Evolutionary conservation across 768 basidiomycete genomes (phyloP).

Genomic region (Tricholoma sp.): DNA sequence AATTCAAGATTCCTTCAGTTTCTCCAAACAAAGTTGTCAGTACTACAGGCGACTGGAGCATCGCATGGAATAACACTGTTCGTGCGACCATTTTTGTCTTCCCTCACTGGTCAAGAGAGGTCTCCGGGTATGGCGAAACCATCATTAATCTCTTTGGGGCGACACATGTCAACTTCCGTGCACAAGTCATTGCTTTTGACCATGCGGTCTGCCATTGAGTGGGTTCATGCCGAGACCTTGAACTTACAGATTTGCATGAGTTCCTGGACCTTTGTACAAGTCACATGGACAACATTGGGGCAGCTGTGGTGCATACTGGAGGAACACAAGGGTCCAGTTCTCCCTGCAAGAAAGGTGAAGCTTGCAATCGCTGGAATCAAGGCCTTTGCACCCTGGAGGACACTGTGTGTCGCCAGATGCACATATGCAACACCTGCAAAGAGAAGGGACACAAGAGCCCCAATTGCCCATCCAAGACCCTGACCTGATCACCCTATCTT

Average conservation of each 20-base stretch:
- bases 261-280: not conserved
- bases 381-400: not conserved
- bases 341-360: not conserved
- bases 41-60: too few relatives aligned
- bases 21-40: not conserved
- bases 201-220: not conserved
- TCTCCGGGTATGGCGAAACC: not conserved
- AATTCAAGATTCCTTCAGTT: not conserved
- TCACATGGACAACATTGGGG: not conserved
- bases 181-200: not conserved
- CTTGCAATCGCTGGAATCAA: not conserved
- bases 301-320: not conserved
- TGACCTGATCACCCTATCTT: not conserved
- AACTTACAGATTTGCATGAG: not conserved
- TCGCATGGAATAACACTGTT: not conserved
- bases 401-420: not conserved
- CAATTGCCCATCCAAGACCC: not conserved
- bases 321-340: not conserved
- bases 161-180: not conserved
- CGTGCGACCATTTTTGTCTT: not conserved
- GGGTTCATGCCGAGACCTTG: not conserved
- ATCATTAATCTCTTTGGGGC: too few relatives aligned
- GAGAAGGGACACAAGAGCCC: not conserved
- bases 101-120: not conserved
- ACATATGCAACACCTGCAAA: conserved; percentile 24